Conservation (phyloP, 768 basidiomycete species). For the Suillus spraguei region DNA sequence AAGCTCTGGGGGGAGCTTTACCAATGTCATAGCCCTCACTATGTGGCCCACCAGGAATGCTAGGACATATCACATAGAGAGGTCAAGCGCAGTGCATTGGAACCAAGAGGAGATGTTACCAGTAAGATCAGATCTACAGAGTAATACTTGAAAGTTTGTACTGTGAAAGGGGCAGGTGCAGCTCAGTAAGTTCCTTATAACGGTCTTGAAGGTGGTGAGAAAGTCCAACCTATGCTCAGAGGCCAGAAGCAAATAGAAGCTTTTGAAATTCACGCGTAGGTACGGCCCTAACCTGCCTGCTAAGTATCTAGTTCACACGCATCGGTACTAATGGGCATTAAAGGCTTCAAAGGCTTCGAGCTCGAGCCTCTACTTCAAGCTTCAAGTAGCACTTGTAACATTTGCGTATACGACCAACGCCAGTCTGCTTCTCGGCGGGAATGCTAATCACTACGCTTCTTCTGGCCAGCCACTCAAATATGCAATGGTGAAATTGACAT, state of each 20-base stretch:
- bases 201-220: not conserved
- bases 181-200: not conserved
- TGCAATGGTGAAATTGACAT: constrained; percentile 34
- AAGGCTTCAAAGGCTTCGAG: not conserved
- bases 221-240: not conserved
- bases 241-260: not conserved
- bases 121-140: not conserved
- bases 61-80: not conserved
- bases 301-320: not conserved
- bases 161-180: not conserved
- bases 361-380: not conserved
- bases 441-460: not conserved
- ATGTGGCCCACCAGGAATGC: not conserved
- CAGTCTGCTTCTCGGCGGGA: not conserved
- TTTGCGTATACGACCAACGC: not conserved
- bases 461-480: not conserved
- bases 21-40: not conserved
- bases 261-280: not conserved
- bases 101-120: not conserved
- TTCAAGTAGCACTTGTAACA: not conserved
- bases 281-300: not conserved
- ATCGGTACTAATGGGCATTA: not conserved
- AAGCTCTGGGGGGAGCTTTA: constrained; percentile 38
- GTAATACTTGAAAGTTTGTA: not conserved
- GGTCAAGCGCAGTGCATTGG: not conserved